phyloP scores from a whole-genome alignment of 2,329 filamentous ascomycete genomes.

The Diaporthe batatas region DNA sequence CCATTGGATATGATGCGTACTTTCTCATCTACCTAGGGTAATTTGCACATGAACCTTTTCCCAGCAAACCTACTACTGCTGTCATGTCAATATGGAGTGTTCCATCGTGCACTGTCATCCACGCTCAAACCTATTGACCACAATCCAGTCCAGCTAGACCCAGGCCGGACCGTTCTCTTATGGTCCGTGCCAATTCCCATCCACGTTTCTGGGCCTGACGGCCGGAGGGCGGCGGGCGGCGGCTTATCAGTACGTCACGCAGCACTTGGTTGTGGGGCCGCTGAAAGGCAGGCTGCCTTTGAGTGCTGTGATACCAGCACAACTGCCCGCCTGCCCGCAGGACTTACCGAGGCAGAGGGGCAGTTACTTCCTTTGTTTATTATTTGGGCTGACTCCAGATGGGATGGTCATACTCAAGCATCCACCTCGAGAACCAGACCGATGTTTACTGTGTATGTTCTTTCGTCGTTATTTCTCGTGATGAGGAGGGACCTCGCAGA shows the following conservation, averaged over 20 bases:
- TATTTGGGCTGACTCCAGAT: background rate
- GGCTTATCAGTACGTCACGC: constrained; percentile 37
- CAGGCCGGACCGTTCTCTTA: constrained; percentile 1
- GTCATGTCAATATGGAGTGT: background rate
- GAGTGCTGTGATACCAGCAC: constrained; percentile 1
- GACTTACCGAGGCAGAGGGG: constrained; percentile 2
- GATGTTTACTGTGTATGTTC: too few species aligned
- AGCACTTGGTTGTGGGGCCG: background rate
- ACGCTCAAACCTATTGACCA: background rate
- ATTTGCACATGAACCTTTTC: background rate
- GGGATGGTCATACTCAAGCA: background rate
- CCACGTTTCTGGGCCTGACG: background rate
- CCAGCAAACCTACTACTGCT: background rate
- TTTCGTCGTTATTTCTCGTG: background rate
- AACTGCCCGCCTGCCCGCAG: background rate
- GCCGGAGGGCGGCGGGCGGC: constrained; percentile 2
- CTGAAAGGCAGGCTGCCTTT: background rate
- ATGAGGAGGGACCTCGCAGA: background rate
- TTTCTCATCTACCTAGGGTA: background rate
- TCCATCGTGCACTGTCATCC: background rate
- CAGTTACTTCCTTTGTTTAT: constrained; percentile 19
- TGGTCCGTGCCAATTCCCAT: constrained; percentile 10
- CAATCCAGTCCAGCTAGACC: background rate
- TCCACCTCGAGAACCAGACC: background rate
- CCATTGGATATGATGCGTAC: background rate